These are phyloP conservation scores for Eucalyptus caleyi DNA, from an alignment of 345 rosid genomes.

Conservation along the genomic window DNA sequence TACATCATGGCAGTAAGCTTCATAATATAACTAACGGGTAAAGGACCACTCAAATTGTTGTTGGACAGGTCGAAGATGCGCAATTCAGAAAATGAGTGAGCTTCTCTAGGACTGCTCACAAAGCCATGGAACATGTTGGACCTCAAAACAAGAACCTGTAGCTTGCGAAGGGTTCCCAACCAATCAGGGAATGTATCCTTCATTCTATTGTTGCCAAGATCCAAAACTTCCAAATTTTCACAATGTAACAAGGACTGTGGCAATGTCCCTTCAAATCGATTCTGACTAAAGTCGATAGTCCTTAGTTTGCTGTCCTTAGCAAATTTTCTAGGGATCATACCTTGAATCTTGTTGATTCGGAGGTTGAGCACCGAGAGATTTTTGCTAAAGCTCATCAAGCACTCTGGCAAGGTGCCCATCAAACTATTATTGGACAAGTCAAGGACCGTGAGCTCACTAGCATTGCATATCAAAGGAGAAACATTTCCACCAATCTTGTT, in stretches of 20 bases:
- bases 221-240: rapidly evolving
- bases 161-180: too few relatives aligned
- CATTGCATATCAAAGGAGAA: not conserved
- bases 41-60: rapidly evolving
- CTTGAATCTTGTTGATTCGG: rapidly evolving
- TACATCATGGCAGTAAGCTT: too few relatives aligned
- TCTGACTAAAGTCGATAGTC: rapidly evolving
- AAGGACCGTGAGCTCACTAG: rapidly evolving
- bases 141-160: too few relatives aligned
- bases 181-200: rapidly evolving
- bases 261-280: not conserved
- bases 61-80: rapidly evolving
- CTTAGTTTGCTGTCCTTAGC: rapidly evolving
- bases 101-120: too few relatives aligned
- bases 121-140: too few relatives aligned
- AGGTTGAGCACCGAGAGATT: not conserved
- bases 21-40: rapidly evolving
- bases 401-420: not conserved
- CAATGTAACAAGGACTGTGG: rapidly evolving
- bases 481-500: not conserved
- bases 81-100: rapidly evolving
- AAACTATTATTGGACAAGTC: not conserved
- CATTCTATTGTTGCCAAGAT: rapidly evolving
- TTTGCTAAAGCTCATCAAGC: not conserved
- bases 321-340: not conserved